Conservation (phyloP, 257 asterid genomes). For the Mentha longifolia region DNA sequence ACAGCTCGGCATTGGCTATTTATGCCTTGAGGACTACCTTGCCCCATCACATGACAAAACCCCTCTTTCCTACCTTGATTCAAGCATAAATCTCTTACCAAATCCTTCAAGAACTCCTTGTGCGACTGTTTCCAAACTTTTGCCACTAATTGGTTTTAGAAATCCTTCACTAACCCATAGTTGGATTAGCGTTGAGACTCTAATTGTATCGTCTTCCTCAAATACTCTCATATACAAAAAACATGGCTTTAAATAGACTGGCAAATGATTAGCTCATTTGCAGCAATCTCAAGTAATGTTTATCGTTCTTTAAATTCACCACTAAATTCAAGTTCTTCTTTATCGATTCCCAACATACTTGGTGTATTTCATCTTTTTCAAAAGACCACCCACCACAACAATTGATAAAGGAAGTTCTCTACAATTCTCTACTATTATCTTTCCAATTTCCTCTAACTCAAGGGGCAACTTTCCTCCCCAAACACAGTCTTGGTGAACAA, state of each 20-base stretch:
- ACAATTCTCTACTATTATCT: not conserved
- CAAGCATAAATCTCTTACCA: slow-evolving; percentile 24
- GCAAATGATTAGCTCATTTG: not conserved
- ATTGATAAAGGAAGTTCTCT: not conserved
- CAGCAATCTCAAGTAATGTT: not conserved
- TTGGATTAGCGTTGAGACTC: not conserved
- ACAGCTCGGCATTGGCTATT: slow-evolving; percentile 6
- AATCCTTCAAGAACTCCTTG: too few relatives aligned
- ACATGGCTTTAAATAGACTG: not conserved
- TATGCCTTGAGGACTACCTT: not conserved
- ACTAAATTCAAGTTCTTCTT: too few relatives aligned
- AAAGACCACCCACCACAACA: not conserved
- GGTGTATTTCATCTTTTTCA: not conserved
- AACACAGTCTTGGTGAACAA: not conserved
- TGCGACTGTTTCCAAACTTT: too few relatives aligned
- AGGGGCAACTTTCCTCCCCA: not conserved
- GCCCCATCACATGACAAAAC: not conserved
- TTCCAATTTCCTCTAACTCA: not conserved
- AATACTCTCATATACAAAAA: not conserved
- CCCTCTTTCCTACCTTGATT: not conserved
- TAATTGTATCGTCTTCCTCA: not conserved
- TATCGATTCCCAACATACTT: not conserved
- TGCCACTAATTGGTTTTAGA: not conserved
- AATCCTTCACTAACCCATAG: not conserved
- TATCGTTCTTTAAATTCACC: not conserved